Conservation (phyloP, 2,329 filamentous ascomycete species). For the Ophiostoma populinum region DNA sequence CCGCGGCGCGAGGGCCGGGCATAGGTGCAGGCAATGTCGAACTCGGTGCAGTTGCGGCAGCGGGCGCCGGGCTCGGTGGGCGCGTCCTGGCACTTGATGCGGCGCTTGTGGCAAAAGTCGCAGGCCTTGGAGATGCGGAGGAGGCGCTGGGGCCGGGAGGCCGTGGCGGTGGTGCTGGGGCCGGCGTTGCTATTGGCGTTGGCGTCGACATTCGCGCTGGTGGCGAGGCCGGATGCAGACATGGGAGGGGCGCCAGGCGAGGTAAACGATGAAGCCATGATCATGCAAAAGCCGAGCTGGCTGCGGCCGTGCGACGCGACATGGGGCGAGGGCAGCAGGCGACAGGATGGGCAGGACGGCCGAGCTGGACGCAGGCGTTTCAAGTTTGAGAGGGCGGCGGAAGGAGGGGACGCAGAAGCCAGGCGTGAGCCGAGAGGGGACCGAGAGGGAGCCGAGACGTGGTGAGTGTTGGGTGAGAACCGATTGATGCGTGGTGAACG, state of each 20-base stretch:
- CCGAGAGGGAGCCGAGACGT: too few species aligned
- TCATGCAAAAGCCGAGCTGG: constrained; percentile 2
- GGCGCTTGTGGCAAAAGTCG: constrained; percentile 14
- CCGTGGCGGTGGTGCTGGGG: neutral
- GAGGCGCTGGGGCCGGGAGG: constrained; percentile 8
- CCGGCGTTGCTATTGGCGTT: neutral
- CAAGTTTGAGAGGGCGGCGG: too few species aligned
- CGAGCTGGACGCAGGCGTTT: too few species aligned
- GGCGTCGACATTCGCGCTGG: neutral
- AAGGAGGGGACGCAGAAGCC: too few species aligned
- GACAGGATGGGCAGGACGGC: too few species aligned
- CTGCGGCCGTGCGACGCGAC: neutral
- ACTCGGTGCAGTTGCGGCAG: constrained; percentile 13
- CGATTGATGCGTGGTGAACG: too few species aligned
- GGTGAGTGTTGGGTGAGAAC: too few species aligned
- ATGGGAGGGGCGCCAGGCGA: too few species aligned
- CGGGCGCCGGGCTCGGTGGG: constrained; percentile 4
- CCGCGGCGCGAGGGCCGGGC: constrained; percentile 11
- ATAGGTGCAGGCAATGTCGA: constrained; percentile 12
- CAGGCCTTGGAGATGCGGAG: constrained; percentile 11
- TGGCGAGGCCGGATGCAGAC: neutral
- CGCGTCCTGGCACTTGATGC: constrained; percentile 12
- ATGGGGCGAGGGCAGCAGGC: neutral
- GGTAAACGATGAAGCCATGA: neutral
- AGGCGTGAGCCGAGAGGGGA: too few species aligned